Evolutionary conservation across 2,329 filamentous ascomycete species (phyloP), one percentile per base, ranked within the genome.

Genomic region (Phoma sp.): DNA sequence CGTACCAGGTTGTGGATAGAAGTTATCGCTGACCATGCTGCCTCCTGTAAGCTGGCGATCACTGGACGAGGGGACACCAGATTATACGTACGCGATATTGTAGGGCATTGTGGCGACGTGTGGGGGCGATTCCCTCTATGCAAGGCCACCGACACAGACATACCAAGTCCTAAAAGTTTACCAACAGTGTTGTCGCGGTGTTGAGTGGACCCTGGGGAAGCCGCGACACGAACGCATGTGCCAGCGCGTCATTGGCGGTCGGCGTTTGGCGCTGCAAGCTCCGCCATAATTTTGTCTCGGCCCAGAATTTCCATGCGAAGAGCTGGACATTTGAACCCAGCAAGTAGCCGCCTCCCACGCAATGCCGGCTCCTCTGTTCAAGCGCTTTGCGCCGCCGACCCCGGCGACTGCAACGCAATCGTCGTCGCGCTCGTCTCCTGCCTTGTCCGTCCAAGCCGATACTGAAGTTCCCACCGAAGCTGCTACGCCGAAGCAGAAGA

Each of bases 1-100:
- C 75, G 47, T 72, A 82, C 81, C 93, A 47, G 95, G 93, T 71
- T 98, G 93, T 11, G 95, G 95, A 73, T 96, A 99, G 87, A 99
- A 99, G 83, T 96, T 97, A 82, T 99, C 95, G 84, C 93, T 93
- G 75, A 97, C 90, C 95, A 99, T 99, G 55, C 84, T 87, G 62
- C 22, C 22, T 11, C 10, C 33, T 32, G 42, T 67, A 30, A 68
- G 61, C 53, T 48, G 23, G 30, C 10, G 35, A n/a, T 24, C 23
- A 24, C 29, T 39, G 27, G 41, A 44, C 29, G 40, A 8, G 33
- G 18, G 35, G 33, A 23, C 25, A 22, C 5, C 24, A 4, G n/a
- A 7, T 9, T 18, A 45, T 9, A 75, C 83, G 66, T 75, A 86
- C 84, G 86, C 86, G 71, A 89, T 89, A 66, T 88, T 88, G 80